These are phyloP conservation scores for Hypoxylon sp. DNA, from an alignment of 2,329 filamentous ascomycete genomes.

Conservation along the genomic window DNA sequence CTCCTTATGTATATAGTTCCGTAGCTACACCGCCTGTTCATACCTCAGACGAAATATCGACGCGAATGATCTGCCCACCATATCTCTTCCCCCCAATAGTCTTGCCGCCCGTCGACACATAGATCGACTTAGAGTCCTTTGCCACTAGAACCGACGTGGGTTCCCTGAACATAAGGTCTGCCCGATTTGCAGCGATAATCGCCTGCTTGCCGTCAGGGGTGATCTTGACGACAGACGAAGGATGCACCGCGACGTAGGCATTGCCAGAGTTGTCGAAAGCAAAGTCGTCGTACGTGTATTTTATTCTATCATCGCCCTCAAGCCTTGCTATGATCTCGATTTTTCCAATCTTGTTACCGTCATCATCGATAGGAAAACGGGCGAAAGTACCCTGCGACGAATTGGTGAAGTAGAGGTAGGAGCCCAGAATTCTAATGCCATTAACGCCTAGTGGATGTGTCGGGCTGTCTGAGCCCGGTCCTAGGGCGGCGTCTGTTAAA, in stretches of 20 bases:
- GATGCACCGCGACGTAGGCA: background rate
- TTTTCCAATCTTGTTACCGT: background rate
- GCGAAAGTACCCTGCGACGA: constrained; percentile 35
- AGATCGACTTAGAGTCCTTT: background rate
- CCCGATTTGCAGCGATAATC: background rate
- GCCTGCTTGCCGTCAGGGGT: background rate
- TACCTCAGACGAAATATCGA: background rate
- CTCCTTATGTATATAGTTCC: too few species aligned
- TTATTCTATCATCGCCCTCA: too few species aligned
- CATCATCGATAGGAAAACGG: constrained; percentile 1
- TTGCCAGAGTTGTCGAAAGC: background rate
- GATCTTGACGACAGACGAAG: background rate
- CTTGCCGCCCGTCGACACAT: background rate
- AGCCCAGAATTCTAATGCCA: constrained; percentile 36
- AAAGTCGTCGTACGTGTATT: background rate
- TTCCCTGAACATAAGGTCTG: background rate
- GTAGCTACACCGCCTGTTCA: too few species aligned
- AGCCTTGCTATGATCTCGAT: background rate
- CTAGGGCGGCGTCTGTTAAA: constrained; percentile 32
- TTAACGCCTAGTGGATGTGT: constrained; percentile 38
- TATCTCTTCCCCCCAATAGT: background rate
- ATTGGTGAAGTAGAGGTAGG: constrained; percentile 48
- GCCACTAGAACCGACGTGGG: background rate
- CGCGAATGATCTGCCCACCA: background rate
- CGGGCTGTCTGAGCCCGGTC: constrained; percentile 3